Base-by-base conservation (phyloP, 2,329 filamentous ascomycete species). In the Trichophyton rubrum region DNA sequence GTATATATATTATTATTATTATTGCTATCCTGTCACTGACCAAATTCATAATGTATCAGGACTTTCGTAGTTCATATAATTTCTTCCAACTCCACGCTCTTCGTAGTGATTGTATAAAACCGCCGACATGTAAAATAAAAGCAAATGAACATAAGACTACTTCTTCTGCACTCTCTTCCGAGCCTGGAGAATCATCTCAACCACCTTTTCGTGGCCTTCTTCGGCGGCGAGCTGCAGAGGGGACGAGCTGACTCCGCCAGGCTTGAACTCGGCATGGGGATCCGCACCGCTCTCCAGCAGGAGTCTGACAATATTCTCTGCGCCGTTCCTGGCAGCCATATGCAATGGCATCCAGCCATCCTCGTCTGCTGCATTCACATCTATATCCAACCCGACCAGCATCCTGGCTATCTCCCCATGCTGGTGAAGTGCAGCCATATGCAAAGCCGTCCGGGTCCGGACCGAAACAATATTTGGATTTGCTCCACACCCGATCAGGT, bases 401-500 rank as follows among this genome's bases (percentile, higher is more conserved):
- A 51, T 27, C 59, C 30, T 41, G 3, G 56, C 38, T 13, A 58
- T 40, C 27, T 45, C 17, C 1, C 20, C 38, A 11, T 47, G 38
- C n/a, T 20, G 15, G 17, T 61, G 40, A 15, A 30, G 35, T 3
- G 59, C 55, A 11, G 59, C 59, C 41, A 49, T 20, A 40, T 61
- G 59, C 27, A 61, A 35, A 1, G 59, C 3, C 5, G 59, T 58
- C 30, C 41, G 17, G 6, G 38, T 45, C 51, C 20, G 47, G 20
- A 7, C 17, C 2, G 33, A 43, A 11, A 58, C 38, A 7, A 27
- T 24, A 2, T 20, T 24, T 17, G 41, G 60, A 3, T 69, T 67
- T 13, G 71, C 69, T 3, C 71, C 71, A 55, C 66, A 63, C 59
- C 71, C 67, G 8, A 75, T 63, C 11, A 75, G 61, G 9, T 65